Evolutionary conservation across 148 eudicot species (phyloP), one percentile per base, ranked within the genome.

Genomic region (Tetragonia tetragonoides): DNA sequence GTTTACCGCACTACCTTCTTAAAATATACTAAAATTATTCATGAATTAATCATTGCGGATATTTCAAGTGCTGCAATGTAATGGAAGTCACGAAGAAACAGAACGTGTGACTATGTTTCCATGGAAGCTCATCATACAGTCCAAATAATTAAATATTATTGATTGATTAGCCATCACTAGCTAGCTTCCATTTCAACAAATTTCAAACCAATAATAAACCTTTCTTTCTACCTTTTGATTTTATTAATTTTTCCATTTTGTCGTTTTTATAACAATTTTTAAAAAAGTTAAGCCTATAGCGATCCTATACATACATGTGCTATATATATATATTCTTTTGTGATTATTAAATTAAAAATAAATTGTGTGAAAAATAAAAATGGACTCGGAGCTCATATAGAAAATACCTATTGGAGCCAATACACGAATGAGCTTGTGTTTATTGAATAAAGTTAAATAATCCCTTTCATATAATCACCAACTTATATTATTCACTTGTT

Each of bases 31-130:
- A 37, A 68, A 77, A 77, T 78, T 28, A 28, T 78, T 24, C 28
- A 63, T 46, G 46, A 12, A 17, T 51, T 20, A 28, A 79, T 79
- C 72, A 79, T 79, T 79, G 66, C 77, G 73, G 54, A 73, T 72
- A 77, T 73, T 60, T 4, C 47, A n/a, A 14, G 34, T 28, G 53
- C 12, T 38, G 39, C 53, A 47, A 34, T 34, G 3, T 20, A 7
- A 20, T 67, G 21, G 10, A 47, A 15, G 2, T 68, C 67, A 14
- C 18, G 46, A 46, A 17, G 21, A 64, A 12, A 12, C 10, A 11
- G 40, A 28, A 41, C 28, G 72, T 40, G 18, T 14, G 46, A 66
- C 49, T 68, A 68, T 46, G 49, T 68, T 68, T 68, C 1, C 20
- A 18, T 28, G 34, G 34, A 68, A 34, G 24, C 42, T 10, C 23